Evolutionary conservation across 2,329 filamentous ascomycete species (phyloP), one percentile per base, ranked within the genome.

Genomic region (Apiospora rasikravindrae): DNA sequence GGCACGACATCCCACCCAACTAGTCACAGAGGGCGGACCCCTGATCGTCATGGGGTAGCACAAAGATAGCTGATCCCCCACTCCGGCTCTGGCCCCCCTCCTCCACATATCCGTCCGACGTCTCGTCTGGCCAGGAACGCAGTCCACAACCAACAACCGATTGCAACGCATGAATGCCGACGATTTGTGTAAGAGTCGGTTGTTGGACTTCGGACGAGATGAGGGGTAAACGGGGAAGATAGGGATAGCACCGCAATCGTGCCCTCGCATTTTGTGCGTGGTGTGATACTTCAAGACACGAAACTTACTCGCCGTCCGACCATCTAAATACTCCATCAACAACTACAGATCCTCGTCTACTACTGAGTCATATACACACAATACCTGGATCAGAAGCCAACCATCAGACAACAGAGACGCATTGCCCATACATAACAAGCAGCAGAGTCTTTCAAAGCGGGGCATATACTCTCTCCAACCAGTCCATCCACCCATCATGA

Each of bases 51-150:
- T 33, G 26, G 19, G 29, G 29, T 61, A 61, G 29, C 53, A 37
- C 53, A 37, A 16, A 61, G 16, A 57, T 61, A 37, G 57, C 57
- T 33, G 57, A 64, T 22, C 57, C 57, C 53, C 57, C 57, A 64
- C 57, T 4, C 40, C 57, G 57, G 57, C 33, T n/a, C 29, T 14
- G 14, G 14, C 19, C 45, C 57, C 22, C 33, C 33, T 24, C 57
- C 57, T 14, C 57, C 57, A 64, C 57, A 33, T 40, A 40, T 13
- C 57, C 57, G 57, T 5, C 57, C 53, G 53, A 61, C 53, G 8
- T 61, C 26, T n/a, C 53, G 8, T 61, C 33, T 37, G 33, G 33
- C 33, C 33, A 37, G 33, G 33, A 37, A 37, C 33, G 33, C 33
- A 37, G 29, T 22, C 16, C 11, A 14, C 51, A 19, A 26, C n/a